These are phyloP conservation scores for Starmera amethionina DNA, from an alignment of 805 yeast genomes.

Conservation along the genomic window DNA sequence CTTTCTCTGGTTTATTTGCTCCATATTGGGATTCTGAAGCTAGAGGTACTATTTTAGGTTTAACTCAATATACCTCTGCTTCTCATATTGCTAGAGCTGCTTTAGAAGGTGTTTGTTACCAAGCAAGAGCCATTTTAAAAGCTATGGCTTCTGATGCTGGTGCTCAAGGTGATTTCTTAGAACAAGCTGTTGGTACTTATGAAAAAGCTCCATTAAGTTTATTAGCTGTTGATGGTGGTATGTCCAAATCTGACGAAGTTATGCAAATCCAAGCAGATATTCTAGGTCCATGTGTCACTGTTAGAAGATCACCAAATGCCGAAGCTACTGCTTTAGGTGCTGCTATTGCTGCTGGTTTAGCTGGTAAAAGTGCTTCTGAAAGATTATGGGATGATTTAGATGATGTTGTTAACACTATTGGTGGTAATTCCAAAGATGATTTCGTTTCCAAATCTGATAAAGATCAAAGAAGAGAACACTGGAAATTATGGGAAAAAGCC, in stretches of 20 bases:
- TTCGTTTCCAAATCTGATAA: conserved; percentile 37
- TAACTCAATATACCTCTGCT: conserved; percentile 87
- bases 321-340: conserved; percentile 97
- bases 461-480: conserved; percentile 48
- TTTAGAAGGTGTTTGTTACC: conserved; percentile 90
- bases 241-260: conserved; percentile 84
- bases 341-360: conserved; percentile 89
- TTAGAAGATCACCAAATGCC: conserved; percentile 68
- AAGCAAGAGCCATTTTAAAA: conserved; percentile 79
- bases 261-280: conserved; percentile 93
- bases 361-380: conserved; percentile 34
- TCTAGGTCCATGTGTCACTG: conserved; percentile 77
- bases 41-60: conserved; percentile 86
- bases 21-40: conserved; percentile 95
- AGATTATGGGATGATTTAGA: conserved; percentile 69
- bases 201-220: conserved; percentile 42
- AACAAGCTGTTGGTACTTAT: conserved; percentile 31
- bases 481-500: conserved; percentile 81
- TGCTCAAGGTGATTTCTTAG: conserved; percentile 41
- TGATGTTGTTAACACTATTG: conserved; percentile 44
- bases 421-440: conserved; percentile 23
- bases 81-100: conserved; percentile 93
- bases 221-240: conserved; percentile 88
- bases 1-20: conserved; percentile 87
- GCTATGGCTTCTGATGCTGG: conserved; percentile 88